Evolutionary conservation across 495 filamentous ascomycete genomes (phyloP).

Genomic region (Trichoderma virens): DNA sequence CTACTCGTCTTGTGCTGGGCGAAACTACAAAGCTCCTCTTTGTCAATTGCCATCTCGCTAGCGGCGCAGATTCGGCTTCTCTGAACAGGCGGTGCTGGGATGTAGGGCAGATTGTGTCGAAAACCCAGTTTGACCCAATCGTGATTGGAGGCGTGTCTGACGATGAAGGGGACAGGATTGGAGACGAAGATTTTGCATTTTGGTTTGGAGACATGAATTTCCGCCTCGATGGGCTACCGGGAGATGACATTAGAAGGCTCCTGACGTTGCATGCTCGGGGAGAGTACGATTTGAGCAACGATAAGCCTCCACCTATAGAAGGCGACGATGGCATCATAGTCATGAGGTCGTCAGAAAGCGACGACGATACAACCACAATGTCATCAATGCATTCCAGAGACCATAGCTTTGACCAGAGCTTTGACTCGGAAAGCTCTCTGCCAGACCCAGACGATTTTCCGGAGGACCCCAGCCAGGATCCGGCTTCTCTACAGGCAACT

Average conservation of each 20-base stretch:
- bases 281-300: slow-evolving; percentile 53
- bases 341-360: slow-evolving; percentile 23
- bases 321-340: slow-evolving; percentile 36
- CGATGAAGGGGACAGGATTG: slow-evolving; percentile 59
- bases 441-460: slow-evolving; percentile 50
- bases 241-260: slow-evolving; percentile 80
- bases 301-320: slow-evolving; percentile 26
- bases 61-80: slow-evolving; percentile 67
- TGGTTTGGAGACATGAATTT: slow-evolving; percentile 99
- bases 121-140: slow-evolving; percentile 69
- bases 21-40: slow-evolving; percentile 86
- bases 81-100: slow-evolving; percentile 89
- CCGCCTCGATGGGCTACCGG: slow-evolving; percentile 77
- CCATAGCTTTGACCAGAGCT: slow-evolving; percentile 21
- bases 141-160: slow-evolving; percentile 47
- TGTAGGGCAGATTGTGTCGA: slow-evolving; percentile 61
- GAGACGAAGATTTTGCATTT: slow-evolving; percentile 85
- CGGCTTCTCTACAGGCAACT: slow-evolving; percentile 67
- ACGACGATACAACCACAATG: slow-evolving; percentile 27
- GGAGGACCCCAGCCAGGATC: slow-evolving; percentile 43
- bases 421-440: slow-evolving; percentile 29
- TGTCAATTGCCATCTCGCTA: slow-evolving; percentile 83
- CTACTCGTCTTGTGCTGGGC: slow-evolving; percentile 74
- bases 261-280: slow-evolving; percentile 75
- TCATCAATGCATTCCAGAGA: slow-evolving; percentile 13